These are phyloP conservation scores for Gracilaria domingensis DNA, from an alignment of 23 red algal species.

Conservation along the genomic window DNA sequence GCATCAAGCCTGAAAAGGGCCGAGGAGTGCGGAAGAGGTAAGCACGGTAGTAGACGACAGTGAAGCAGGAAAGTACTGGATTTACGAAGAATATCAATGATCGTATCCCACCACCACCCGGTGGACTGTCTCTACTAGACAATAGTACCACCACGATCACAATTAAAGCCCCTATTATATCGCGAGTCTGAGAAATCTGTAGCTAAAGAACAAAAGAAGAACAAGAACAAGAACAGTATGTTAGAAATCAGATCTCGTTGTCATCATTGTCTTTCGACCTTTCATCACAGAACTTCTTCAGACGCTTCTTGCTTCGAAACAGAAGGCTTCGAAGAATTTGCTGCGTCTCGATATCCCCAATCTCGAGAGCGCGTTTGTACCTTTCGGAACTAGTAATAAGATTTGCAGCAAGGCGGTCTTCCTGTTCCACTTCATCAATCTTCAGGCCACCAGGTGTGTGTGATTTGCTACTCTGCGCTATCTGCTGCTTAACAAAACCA, in stretches of 20 bases:
- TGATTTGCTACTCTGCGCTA: background rate
- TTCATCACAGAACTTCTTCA: slow-evolving; percentile 2
- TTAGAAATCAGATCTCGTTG: slow-evolving; percentile 11
- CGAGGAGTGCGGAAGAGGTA: too few species aligned
- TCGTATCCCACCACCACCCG: slow-evolving; percentile 16
- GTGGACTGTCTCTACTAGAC: background rate
- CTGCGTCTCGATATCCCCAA: background rate
- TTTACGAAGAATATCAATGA: background rate
- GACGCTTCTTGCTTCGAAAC: background rate
- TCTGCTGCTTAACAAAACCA: background rate
- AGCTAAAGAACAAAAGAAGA: background rate
- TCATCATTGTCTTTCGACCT: background rate
- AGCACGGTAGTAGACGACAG: too few species aligned
- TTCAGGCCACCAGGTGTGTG: background rate
- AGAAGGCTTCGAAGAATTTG: background rate
- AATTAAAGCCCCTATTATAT: background rate
- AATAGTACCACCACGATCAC: background rate
- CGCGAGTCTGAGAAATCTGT: background rate
- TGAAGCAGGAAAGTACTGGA: background rate
- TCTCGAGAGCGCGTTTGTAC: background rate
- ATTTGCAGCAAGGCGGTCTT: background rate
- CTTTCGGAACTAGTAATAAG: background rate
- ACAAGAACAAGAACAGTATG: background rate
- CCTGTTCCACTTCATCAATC: background rate
- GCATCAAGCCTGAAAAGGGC: too few species aligned